Conservation (phyloP, 148 eudicot species). For the Chenopodium berlandieri region DNA sequence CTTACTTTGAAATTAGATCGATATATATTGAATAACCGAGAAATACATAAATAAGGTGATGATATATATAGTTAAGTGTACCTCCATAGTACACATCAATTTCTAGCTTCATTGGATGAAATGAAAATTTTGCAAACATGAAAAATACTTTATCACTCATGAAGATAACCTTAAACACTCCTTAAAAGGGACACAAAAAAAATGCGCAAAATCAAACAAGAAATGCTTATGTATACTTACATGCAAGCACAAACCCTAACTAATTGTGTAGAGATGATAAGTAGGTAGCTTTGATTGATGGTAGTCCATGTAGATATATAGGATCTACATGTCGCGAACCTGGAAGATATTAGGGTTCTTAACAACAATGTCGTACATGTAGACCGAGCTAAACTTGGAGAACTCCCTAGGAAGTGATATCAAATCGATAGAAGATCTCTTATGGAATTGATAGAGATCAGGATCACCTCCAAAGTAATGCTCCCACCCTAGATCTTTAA, state of each 20-base stretch:
- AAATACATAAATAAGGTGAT: not conserved
- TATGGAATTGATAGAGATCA: constrained; percentile 47
- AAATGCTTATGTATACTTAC: not conserved
- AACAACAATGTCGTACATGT: constrained; percentile 58
- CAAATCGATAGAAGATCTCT: constrained; percentile 41
- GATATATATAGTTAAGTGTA: not conserved
- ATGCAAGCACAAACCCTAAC: constrained; percentile 13
- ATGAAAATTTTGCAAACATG: not conserved
- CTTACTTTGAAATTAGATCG: not conserved
- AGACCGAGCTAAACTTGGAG: constrained; percentile 46
- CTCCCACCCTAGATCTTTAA: constrained; percentile 52
- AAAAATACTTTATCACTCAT: not conserved
- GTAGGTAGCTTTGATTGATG: not conserved
- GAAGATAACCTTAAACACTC: not conserved
- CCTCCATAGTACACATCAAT: not conserved
- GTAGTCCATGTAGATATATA: not conserved
- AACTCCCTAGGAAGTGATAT: constrained; percentile 59
- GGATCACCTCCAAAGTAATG: constrained; percentile 42
- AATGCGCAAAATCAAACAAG: not conserved
- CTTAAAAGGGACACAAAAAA: not conserved
- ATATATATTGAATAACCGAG: too few relatives aligned
- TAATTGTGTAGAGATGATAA: not conserved
- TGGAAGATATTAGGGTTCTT: constrained; percentile 58
- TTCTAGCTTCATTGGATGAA: not conserved
- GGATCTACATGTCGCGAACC: constrained; percentile 41